Evolutionary conservation across 1,139 yeast species (phyloP).

Genomic region (Candida sojae): DNA sequence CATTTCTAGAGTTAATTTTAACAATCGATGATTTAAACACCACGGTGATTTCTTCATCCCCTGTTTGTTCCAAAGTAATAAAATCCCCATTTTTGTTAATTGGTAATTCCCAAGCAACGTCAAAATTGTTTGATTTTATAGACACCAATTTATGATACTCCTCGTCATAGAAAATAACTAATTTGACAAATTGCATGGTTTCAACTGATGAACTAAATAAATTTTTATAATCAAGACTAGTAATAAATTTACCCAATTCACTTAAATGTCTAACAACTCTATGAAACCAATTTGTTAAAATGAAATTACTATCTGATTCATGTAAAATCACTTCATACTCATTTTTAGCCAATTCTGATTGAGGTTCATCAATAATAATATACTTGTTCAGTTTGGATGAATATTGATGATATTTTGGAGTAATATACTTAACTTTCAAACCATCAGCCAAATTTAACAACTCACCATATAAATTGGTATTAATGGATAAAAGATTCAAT

Average conservation of each 20-base stretch:
- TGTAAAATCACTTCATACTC: conserved; percentile 34
- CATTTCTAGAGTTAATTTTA: conserved; percentile 26
- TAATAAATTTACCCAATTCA: conserved; percentile 32
- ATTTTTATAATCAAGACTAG: conserved; percentile 13
- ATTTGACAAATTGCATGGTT: conserved; percentile 33
- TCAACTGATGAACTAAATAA: conserved; percentile 7
- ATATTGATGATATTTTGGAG: conserved; percentile 11
- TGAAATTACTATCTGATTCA: conserved; percentile 25
- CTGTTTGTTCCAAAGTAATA: conserved; percentile 18
- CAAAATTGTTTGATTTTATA: conserved; percentile 31
- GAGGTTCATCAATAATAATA: conserved; percentile 29
- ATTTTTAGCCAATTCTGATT: conserved; percentile 27
- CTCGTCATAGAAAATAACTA: conserved; percentile 31
- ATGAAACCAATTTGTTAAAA: conserved; percentile 29
- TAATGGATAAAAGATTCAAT: conserved; percentile 12
- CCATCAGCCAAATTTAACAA: conserved; percentile 16
- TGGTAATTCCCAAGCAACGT: conserved; percentile 25
- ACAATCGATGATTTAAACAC: conserved; percentile 21
- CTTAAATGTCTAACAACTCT: conserved; percentile 36
- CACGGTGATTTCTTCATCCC: conserved; percentile 19
- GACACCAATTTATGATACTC: conserved; percentile 26
- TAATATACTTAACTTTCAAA: conserved; percentile 6
- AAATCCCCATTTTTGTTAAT: conserved; percentile 16
- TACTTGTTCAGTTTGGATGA: conserved; percentile 11
- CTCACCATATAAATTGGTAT: conserved; percentile 12